Evolutionary conservation across 2,329 filamentous ascomycete species (phyloP).

Genomic region (Cercospora canescens): DNA sequence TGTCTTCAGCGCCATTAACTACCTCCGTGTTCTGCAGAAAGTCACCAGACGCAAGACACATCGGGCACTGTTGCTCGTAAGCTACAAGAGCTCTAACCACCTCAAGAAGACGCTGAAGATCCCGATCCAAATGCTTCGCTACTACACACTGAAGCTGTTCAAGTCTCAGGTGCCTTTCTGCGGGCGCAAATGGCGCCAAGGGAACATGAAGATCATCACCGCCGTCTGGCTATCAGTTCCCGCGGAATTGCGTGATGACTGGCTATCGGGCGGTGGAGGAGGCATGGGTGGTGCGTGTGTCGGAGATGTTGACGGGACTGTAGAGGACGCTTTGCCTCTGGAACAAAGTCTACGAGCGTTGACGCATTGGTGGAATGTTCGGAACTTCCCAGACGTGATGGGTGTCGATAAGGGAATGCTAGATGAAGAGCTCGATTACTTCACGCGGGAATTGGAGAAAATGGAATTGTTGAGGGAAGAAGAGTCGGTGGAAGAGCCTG

Average conservation of each 20-base stretch:
- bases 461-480: conserved; percentile 42
- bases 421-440: conserved; percentile 50
- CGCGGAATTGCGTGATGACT: conserved; percentile 90
- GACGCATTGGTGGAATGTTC: conserved; percentile 92
- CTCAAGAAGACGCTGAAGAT: conserved; percentile 89
- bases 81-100: conserved; percentile 92
- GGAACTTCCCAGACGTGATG: conserved; percentile 78
- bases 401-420: conserved; percentile 44
- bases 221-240: conserved; percentile 92
- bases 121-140: conserved; percentile 79
- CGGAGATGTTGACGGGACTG: conserved; percentile 82
- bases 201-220: conserved; percentile 98
- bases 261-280: conserved; percentile 74
- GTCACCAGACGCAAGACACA: conserved; percentile 95
- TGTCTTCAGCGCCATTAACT: conserved; percentile 94
- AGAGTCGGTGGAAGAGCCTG: conserved; percentile 24
- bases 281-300: conserved; percentile 38
- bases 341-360: conserved; percentile 87
- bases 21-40: conserved; percentile 94
- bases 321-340: conserved; percentile 86
- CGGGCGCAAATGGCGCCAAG: conserved; percentile 95
- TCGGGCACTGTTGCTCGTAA: conserved; percentile 87
- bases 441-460: conserved; percentile 51
- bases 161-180: conserved; percentile 99
- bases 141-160: conserved; percentile 97